These are phyloP conservation scores for Actinomucor elegans DNA, from an alignment of 371 early-diverging fungal species.

Conservation along the genomic window DNA sequence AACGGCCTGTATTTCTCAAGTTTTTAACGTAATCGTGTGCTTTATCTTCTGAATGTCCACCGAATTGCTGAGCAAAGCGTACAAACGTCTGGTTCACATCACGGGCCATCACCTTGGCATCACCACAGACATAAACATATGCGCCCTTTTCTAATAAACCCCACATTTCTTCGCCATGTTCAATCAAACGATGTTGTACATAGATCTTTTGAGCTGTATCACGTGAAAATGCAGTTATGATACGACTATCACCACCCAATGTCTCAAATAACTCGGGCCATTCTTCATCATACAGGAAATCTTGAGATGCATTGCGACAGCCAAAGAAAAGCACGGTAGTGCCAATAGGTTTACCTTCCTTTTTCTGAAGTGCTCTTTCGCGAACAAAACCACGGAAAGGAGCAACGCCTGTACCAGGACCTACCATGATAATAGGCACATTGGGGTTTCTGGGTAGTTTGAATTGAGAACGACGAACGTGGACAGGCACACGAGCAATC, in stretches of 20 bases:
- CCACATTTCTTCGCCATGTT: slow-evolving; percentile 71
- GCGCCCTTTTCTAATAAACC: slow-evolving; percentile 74
- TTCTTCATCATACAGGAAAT: slow-evolving; percentile 89
- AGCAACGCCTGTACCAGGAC: slow-evolving; percentile 98
- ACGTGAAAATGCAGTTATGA: slow-evolving; percentile 90
- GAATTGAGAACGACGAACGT: slow-evolving; percentile 88
- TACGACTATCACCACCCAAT: slow-evolving; percentile 57
- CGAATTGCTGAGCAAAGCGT: slow-evolving; percentile 66
- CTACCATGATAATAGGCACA: slow-evolving; percentile 93
- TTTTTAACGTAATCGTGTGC: slow-evolving; percentile 83
- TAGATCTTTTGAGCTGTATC: slow-evolving; percentile 79
- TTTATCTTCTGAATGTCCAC: slow-evolving; percentile 67
- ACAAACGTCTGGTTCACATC: slow-evolving; percentile 80
- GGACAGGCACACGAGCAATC: slow-evolving; percentile 68
- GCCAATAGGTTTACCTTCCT: slow-evolving; percentile 66
- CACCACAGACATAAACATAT: slow-evolving; percentile 92
- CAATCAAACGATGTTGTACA: slow-evolving; percentile 79
- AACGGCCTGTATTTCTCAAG: slow-evolving; percentile 77
- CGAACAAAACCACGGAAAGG: slow-evolving; percentile 95
- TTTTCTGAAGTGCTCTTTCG: slow-evolving; percentile 74
- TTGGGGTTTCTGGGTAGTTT: slow-evolving; percentile 77
- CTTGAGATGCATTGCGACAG: slow-evolving; percentile 80
- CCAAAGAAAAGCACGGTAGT: slow-evolving; percentile 91
- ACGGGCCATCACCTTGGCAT: slow-evolving; percentile 95
- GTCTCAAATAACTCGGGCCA: slow-evolving; percentile 65